A percentile compares a stretch with the other conserved stretches of the same genome.
phyloP scores from a whole-genome alignment of 768 basidiomycete species.

The Leucocoprinus leucothites region DNA sequence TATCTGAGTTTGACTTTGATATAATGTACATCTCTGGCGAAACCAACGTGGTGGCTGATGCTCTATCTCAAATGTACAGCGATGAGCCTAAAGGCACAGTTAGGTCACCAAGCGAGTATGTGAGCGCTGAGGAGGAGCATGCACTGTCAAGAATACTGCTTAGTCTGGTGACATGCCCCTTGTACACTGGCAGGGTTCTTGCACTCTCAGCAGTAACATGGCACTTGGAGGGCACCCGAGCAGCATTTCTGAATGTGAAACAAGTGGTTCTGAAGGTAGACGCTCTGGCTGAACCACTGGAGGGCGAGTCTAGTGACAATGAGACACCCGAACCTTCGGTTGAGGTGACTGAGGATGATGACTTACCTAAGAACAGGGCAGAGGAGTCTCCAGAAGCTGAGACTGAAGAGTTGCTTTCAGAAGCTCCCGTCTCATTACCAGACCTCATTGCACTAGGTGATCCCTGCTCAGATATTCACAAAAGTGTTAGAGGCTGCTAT shows the following conservation, averaged over 20 bases:
- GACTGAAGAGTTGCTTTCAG: too few relatives aligned
- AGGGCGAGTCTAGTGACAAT: too few relatives aligned
- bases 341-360: not conserved
- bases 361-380: too few relatives aligned
- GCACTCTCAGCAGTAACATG: not conserved
- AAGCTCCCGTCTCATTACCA: slow-evolving; percentile 2
- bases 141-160: not conserved
- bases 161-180: too few relatives aligned
- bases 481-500: slow-evolving; percentile 9
- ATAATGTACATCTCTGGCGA: slow-evolving; percentile 24
- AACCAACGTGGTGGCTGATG: slow-evolving; percentile 31
- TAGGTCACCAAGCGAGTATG: slow-evolving; percentile 3
- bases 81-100: slow-evolving; percentile 12
- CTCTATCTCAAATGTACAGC: slow-evolving; percentile 26
- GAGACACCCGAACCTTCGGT: slow-evolving; percentile 9
- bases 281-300: too few relatives aligned
- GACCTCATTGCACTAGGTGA: slow-evolving; percentile 6
- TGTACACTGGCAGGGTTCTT: not conserved
- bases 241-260: slow-evolving; percentile 4
- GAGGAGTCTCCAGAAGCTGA: not conserved
- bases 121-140: not conserved
- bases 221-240: not conserved
- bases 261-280: too few relatives aligned
- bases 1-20: slow-evolving; percentile 20
- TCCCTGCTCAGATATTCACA: not conserved